These are phyloP conservation scores for Clonostachys byssicola DNA, from an alignment of 2,329 filamentous ascomycete genomes.

Conservation along the genomic window DNA sequence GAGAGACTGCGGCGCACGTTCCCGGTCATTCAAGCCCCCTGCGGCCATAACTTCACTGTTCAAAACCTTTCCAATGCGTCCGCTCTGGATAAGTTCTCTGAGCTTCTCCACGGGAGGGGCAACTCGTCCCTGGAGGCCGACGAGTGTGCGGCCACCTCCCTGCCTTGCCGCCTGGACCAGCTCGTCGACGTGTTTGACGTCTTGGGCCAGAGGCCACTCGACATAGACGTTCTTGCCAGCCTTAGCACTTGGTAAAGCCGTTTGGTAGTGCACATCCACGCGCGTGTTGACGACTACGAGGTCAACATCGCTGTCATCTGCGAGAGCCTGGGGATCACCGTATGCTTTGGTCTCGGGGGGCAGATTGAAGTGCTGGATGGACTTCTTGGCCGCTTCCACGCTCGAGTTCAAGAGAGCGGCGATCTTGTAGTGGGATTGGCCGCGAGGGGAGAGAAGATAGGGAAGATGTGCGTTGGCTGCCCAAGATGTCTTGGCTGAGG, in stretches of 20 bases:
- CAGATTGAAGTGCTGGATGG: conserved; percentile 37
- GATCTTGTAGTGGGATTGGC: conserved; percentile 38
- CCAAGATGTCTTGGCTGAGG: conserved; percentile 47
- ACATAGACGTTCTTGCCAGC: conserved; percentile 50
- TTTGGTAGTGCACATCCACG: conserved; percentile 46
- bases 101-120: conserved; percentile 38
- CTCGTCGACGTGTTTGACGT: conserved; percentile 30
- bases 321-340: conserved; percentile 41
- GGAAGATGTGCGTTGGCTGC: conserved; percentile 52
- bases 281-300: conserved; percentile 50
- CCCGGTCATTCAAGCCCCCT: conserved; percentile 27
- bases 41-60: conserved; percentile 39
- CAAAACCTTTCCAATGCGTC: conserved; percentile 45
- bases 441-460: conserved; percentile 45
- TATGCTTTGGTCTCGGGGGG: conserved; percentile 38
- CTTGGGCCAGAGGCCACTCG: conserved; percentile 54
- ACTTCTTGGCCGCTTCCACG: conserved; percentile 32
- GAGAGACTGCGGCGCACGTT: conserved; percentile 22
- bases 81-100: conserved; percentile 34
- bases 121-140: conserved; percentile 47
- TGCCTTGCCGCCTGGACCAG: conserved; percentile 27
- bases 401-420: conserved; percentile 49
- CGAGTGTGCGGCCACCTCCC: conserved; percentile 29
- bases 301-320: conserved; percentile 43
- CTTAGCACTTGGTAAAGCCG: conserved; percentile 37